Base-by-base conservation (phyloP, 495 filamentous ascomycete genomes). In the Hypomontagnella submonticulosa region DNA sequence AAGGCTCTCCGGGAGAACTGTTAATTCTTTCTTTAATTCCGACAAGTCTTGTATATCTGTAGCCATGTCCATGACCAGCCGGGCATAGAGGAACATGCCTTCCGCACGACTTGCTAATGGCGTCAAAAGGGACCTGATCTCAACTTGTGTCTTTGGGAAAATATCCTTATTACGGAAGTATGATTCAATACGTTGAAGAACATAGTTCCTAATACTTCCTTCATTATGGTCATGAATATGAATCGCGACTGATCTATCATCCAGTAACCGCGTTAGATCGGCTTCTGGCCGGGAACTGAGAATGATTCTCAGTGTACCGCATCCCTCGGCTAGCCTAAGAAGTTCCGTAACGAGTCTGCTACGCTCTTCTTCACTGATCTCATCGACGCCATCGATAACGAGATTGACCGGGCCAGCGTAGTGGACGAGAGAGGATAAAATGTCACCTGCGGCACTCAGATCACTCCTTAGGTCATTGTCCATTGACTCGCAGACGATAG, bases 351-450 rank as follows among this genome's bases (percentile, higher is more conserved):
- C 44, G 16, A 73, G 54, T 48, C 53, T 65, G 11, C 18, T n/a
- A 0, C 72, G 71, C 53, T 73, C 71, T 10, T 48, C 13, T 53
- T 63, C 56, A 40, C 68, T 56, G 32, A 71, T 73, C 65, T 75
- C 72, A 40, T 75, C 72, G 13, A 71, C 19, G 16, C 72, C 72
- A 48, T 75, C 72, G 34, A 75, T 53, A 44, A 73, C 40, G 33
- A 75, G 44, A 54, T 66, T 71, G 30, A 53, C 47, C 11, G 55
- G 32, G 13, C 72, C 72, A 41, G 59, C 43, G 38, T 48, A 55
- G 7, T 11, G 41, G 42, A 71, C 42, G 13, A 71, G 40, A 34
- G 55, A 64, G 1, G 34, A 52, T 9, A 66, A 38, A 56, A 73
- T 38, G 12, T 53, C 16, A n/a, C 41, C 41, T 19, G 16, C 41